A percentile compares a stretch with the other conserved stretches of the same genome.
phyloP scores from a whole-genome alignment of 2,329 filamentous ascomycete genomes.

The Teratosphaeria zuluensis region DNA sequence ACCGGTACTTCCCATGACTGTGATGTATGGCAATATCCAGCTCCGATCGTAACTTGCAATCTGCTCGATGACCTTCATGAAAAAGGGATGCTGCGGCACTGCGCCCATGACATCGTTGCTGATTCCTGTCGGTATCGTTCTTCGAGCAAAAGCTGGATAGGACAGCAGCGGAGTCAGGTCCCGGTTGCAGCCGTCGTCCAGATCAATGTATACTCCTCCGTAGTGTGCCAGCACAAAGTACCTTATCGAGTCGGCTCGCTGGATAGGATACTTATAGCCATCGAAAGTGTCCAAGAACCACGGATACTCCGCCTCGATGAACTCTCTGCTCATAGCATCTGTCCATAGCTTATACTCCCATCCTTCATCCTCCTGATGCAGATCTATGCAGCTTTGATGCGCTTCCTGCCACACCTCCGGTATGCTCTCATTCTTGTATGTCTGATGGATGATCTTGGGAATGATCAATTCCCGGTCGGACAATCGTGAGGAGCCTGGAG shows the following conservation, averaged over 20 bases:
- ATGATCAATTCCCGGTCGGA: constrained; percentile 52
- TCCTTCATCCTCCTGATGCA: constrained; percentile 43
- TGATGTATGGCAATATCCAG: constrained; percentile 64
- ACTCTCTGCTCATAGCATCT: constrained; percentile 56
- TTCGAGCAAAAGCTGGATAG: constrained; percentile 61
- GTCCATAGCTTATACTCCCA: constrained; percentile 82
- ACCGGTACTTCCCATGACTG: constrained; percentile 70
- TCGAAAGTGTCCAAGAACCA: constrained; percentile 64
- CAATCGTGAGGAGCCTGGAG: constrained; percentile 50
- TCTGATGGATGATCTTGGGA: constrained; percentile 70
- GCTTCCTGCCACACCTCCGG: constrained; percentile 56
- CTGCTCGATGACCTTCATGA: constrained; percentile 57
- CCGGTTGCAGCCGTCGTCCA: constrained; percentile 62
- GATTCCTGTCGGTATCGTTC: constrained; percentile 66
- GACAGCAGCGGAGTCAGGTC: constrained; percentile 54
- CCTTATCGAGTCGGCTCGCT: constrained; percentile 64
- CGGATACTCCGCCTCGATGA: constrained; percentile 63
- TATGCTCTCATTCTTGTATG: constrained; percentile 61
- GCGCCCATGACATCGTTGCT: constrained; percentile 74
- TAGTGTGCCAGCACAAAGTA: constrained; percentile 71
- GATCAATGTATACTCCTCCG: constrained; percentile 72
- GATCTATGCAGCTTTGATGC: constrained; percentile 55
- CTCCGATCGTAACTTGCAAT: constrained; percentile 58
- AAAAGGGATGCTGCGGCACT: constrained; percentile 64
- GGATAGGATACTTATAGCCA: constrained; percentile 63